phyloP scores from a whole-genome alignment of 164 flowering plant species.

The Piper longum region DNA sequence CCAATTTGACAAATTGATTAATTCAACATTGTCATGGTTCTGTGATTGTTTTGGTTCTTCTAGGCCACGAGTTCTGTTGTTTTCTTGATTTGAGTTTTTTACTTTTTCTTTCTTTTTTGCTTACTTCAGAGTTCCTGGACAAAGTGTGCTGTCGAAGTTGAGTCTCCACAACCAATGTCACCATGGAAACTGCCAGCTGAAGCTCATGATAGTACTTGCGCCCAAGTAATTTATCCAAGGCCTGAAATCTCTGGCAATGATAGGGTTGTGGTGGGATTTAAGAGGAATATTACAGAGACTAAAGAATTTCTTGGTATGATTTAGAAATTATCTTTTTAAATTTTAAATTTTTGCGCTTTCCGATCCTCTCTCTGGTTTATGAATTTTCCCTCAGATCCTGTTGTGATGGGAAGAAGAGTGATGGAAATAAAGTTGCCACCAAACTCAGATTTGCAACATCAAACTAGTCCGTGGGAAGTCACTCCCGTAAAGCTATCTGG shows the following conservation, averaged over 20 bases:
- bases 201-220: slow-evolving; percentile 50
- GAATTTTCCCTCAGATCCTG: slow-evolving; percentile 22
- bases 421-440: slow-evolving; percentile 26
- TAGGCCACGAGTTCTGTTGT: neutral
- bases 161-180: slow-evolving; percentile 28
- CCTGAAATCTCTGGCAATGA: slow-evolving; percentile 22
- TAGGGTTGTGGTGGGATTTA: slow-evolving; percentile 16
- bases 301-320: slow-evolving; percentile 27
- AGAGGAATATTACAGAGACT: slow-evolving; percentile 16
- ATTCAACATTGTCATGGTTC: no score
- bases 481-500: slow-evolving; percentile 7
- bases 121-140: slow-evolving; percentile 58
- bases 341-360: neutral
- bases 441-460: slow-evolving; percentile 17
- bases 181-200: slow-evolving; percentile 26
- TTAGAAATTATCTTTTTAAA: neutral
- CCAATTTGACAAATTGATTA: no score
- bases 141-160: slow-evolving; percentile 36
- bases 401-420: slow-evolving; percentile 29
- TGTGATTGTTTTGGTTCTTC: neutral
- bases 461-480: slow-evolving; percentile 16
- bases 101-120: neutral
- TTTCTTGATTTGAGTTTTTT: neutral
- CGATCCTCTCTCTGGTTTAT: neutral
- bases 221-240: slow-evolving; percentile 36